Evolutionary conservation across 1,139 yeast species (phyloP), one percentile per base, ranked within the genome.

Genomic region (Pichia sp.): DNA sequence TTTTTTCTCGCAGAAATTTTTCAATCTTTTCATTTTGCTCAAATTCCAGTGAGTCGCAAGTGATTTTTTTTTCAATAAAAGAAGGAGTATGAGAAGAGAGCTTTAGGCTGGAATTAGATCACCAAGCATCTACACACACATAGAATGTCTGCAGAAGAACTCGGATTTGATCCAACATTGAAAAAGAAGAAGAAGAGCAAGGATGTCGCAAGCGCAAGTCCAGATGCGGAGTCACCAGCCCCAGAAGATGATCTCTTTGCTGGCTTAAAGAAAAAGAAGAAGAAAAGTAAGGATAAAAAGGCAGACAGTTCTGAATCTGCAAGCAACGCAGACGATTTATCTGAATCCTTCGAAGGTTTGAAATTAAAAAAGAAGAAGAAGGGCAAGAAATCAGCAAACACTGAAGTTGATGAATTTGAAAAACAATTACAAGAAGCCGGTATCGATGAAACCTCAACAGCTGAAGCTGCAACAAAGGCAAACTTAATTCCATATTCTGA

Each of bases 341-440:
- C 79, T 15, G 82, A 79, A 40, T 77, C 81, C 29, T 74, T 84
- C 50, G 92, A 84, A 40, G 96, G 86, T 51, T 74, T 88, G 59
- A 78, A 81, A 51, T 76, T 88, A 66, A 82, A 80, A 66, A 56
- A 56, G 54, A 53, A 59, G 53, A 81, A 82, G 72, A 89, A 89
- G 77, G 90, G 89, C 78, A 82, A 82, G 79, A 79, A 78, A 77
- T 81, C 81, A 76, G 69, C 79, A 57, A 69, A 78, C 56, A 76
- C 79, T 43, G 81, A 71, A 43, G 76, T 79, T 45, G 80, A 83
- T 56, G 96, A 86, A 56, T 90, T 92, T 65, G 97, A 90, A 59
- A 85, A 85, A 64, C 87, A 86, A 64, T 76, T 92, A 61, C 95
- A 87, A 65, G 76, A 86, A 65, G 97, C 97, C 23, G 97, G 97